Base-by-base conservation (phyloP, 768 basidiomycete genomes). In the Phylloporus scabripes region DNA sequence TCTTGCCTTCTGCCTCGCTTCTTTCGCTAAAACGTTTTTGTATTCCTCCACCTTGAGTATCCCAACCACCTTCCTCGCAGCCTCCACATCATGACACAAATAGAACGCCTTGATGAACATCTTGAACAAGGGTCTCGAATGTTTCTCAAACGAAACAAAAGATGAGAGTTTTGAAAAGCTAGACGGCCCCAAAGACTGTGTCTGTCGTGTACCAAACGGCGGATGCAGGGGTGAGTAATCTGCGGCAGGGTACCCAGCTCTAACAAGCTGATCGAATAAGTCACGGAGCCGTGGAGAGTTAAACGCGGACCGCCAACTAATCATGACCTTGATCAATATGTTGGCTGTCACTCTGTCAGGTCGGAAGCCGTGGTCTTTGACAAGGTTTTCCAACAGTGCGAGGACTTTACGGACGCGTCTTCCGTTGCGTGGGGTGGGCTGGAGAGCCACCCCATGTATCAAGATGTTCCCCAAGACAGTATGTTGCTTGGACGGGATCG, bases 291-390 rank as follows among this genome's bases (percentile, higher is more conserved):
- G 71, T 15, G 48, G 36, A 4, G 66, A 55, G 51, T 77, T 71
- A 38, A 85, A 64, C 17, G 67, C 68, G 0, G 59, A 52, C 28
- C 66, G 68, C 78, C 81, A 84, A 15, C 65, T 62, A 50, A 91
- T 63, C 53, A 83, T 68, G 7, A 74, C 75, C 60, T 82, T 82
- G 51, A 87, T 50, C 38, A 90, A 45, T 41, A 89, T 78, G 58
- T 91, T 90, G 48, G 78, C 68, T 5, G 89, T 89, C 33, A 85
- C 70, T 9, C 82, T 74, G 61, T 92, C 87, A 8, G 82, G 79
- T 10, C 60, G 60, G 60, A 89, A 86, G 7, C 66, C 72, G 32
- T 73, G 71, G 38, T 70, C 59, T 42, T 64, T 56, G 38, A 69
- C 61, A 26, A 89, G 72, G 11, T 68, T 52, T 31, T 71, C 62